Conservation (phyloP, 805 yeast species). For the Candida easanensis region DNA sequence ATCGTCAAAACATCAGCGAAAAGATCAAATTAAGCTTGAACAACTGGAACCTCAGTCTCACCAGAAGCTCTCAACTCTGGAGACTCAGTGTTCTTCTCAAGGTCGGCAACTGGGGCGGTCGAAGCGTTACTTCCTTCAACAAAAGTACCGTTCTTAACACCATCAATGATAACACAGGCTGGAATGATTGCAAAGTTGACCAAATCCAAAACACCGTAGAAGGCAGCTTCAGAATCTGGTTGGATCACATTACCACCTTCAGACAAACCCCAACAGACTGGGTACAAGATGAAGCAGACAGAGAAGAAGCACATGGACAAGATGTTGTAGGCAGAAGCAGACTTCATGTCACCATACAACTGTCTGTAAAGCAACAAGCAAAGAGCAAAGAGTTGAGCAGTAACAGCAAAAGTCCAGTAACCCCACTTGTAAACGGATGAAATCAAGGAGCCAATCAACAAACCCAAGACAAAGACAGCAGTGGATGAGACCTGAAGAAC, state of each 20-base stretch:
- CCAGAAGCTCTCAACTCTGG: slow-evolving; percentile 32
- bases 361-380: slow-evolving; percentile 30
- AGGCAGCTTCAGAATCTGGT: slow-evolving; percentile 53
- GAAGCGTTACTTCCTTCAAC: slow-evolving; percentile 10
- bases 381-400: slow-evolving; percentile 40
- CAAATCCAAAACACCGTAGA: slow-evolving; percentile 51
- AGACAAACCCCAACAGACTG: slow-evolving; percentile 48
- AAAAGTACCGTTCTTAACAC: slow-evolving; percentile 19
- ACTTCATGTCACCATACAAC: slow-evolving; percentile 12
- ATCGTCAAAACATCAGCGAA: not conserved
- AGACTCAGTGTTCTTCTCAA: slow-evolving; percentile 17
- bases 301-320: slow-evolving; percentile 30
- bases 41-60: slow-evolving; percentile 30
- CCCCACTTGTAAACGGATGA: slow-evolving; percentile 65
- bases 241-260: slow-evolving; percentile 57
- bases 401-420: slow-evolving; percentile 54
- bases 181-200: slow-evolving; percentile 43
- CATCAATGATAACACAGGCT: slow-evolving; percentile 26
- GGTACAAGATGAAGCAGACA: slow-evolving; percentile 40
- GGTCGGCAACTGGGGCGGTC: slow-evolving; percentile 11
- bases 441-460: slow-evolving; percentile 56
- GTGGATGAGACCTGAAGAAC: slow-evolving; percentile 41
- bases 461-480: slow-evolving; percentile 49
- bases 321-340: slow-evolving; percentile 8
- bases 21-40: not conserved